These are phyloP conservation scores for Neurospora sp. DNA, from an alignment of 495 filamentous ascomycete species.

Conservation along the genomic window DNA sequence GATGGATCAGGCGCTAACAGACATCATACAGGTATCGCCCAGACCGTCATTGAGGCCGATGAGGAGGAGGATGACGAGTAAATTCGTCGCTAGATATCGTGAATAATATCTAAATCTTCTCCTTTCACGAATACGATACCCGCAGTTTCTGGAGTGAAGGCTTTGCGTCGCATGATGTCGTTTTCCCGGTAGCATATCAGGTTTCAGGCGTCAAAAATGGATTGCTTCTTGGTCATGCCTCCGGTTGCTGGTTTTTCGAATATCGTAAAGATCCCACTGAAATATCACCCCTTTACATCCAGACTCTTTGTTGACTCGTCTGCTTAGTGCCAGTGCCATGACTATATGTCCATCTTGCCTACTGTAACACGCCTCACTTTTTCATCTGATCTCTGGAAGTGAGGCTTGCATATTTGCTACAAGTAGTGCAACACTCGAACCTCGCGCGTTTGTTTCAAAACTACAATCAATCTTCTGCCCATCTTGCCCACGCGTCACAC, in stretches of 20 bases:
- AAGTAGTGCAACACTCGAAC: background rate
- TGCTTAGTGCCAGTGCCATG: background rate
- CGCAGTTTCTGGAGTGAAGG: constrained; percentile 2
- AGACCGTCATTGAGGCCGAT: constrained; percentile 62
- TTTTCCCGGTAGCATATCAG: constrained; percentile 27
- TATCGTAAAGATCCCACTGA: background rate
- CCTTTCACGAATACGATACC: constrained; percentile 1
- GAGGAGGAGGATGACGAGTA: constrained; percentile 56
- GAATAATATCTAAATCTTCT: constrained; percentile 2
- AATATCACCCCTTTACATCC: constrained; percentile 19
- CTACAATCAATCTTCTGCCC: background rate
- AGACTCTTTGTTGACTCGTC: constrained; percentile 43
- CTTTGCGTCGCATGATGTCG: constrained; percentile 16
- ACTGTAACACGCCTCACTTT: background rate
- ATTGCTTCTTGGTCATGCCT: constrained; percentile 24
- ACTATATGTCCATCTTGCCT: background rate
- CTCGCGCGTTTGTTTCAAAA: background rate
- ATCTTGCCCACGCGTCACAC: background rate
- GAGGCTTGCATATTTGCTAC: background rate
- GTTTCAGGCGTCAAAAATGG: constrained; percentile 31
- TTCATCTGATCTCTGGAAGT: background rate
- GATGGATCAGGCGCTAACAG: background rate
- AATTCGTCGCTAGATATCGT: constrained; percentile 14
- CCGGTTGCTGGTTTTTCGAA: background rate
- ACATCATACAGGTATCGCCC: constrained; percentile 46